These are phyloP conservation scores for Schwanniomyces polymorphus DNA, from an alignment of 805 yeast genomes.

Conservation along the genomic window DNA sequence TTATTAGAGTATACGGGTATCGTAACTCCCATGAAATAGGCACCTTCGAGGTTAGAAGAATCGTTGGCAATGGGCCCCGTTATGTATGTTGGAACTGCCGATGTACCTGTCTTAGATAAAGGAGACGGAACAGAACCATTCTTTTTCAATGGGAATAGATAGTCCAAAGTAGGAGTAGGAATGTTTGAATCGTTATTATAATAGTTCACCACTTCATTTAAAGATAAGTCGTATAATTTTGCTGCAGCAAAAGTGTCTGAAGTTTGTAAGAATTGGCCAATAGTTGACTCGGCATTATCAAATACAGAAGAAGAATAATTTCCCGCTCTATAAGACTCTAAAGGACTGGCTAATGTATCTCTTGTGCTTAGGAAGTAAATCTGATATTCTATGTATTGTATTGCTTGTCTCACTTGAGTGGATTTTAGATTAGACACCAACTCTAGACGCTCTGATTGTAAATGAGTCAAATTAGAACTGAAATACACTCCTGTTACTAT, in stretches of 20 bases:
- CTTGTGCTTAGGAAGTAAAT: constrained; percentile 62
- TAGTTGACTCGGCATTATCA: constrained; percentile 42
- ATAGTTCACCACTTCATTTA: constrained; percentile 44
- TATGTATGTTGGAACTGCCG: constrained; percentile 27
- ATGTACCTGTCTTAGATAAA: constrained; percentile 5
- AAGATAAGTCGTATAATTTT: constrained; percentile 62
- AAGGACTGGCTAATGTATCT: constrained; percentile 59
- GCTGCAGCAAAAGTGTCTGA: constrained; percentile 65
- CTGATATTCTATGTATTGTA: constrained; percentile 66
- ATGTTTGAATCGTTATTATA: constrained; percentile 26
- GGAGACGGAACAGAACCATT: constrained; percentile 32
- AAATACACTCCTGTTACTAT: constrained; percentile 74
- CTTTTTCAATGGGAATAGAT: constrained; percentile 52
- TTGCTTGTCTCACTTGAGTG: constrained; percentile 71
- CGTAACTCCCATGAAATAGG: constrained; percentile 71
- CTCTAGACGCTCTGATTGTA: constrained; percentile 69
- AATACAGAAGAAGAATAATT: constrained; percentile 52
- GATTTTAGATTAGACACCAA: constrained; percentile 82
- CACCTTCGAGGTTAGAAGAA: constrained; percentile 19
- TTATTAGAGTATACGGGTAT: constrained; percentile 72
- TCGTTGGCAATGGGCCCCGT: constrained; percentile 65
- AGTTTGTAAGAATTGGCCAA: constrained; percentile 63
- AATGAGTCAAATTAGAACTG: constrained; percentile 55
- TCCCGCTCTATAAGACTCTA: constrained; percentile 69
- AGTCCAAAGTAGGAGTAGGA: constrained; percentile 26